Evolutionary conservation across 202 grass and related monocot species (phyloP), one percentile per base, ranked within the genome.

Genomic region (Schoenoplectus tabernaemontani): DNA sequence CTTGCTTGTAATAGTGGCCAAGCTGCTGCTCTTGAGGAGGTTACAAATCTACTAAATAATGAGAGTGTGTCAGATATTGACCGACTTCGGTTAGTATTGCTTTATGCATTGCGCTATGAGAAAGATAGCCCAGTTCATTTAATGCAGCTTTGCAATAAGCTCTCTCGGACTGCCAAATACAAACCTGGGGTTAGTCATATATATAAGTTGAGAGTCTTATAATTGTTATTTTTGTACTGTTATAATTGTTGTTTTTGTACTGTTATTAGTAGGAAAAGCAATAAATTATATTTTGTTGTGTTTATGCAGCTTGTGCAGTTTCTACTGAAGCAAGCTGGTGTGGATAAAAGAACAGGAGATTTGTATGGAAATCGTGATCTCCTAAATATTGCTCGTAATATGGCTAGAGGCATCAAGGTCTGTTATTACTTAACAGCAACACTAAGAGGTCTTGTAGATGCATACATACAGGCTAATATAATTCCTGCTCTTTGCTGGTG

Each of bases 141-240:
- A 90, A 98, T 98, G 96, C 96, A 98, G 64, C 96, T 98, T 86
- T 98, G 93, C 84, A 98, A 95, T 85, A 98, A 98, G 86, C 85
- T 98, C 77, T 95, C 91, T 90, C 85, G 77, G 74, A 92, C 96
- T 86, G 89, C 88, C 16, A 98, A 98, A 83, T 98, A 95, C 84
- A 98, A 98, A 84, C 83, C 90, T 57, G 96, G 96, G 81, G 96
- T 98, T 95, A 92, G 85, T 86, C 62, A 57, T 67, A 69, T 79
- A 84, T 73, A 73, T 13, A 23, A 79, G 46, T 82, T 41, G 72
- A 70, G 12, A 82, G 54, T 87, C 44, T 73, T 87, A n/a, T 82
- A 41, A 24, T 77, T 59, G 58, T 19, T 39, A 28, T 76, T 76
- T 57, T n/a, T n/a, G n/a, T n/a, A n/a, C n/a, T n/a, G n/a, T n/a